A percentile compares a stretch with the other conserved stretches of the same genome.
phyloP scores from a whole-genome alignment of 768 basidiomycete genomes.

The Galerina marginata region DNA sequence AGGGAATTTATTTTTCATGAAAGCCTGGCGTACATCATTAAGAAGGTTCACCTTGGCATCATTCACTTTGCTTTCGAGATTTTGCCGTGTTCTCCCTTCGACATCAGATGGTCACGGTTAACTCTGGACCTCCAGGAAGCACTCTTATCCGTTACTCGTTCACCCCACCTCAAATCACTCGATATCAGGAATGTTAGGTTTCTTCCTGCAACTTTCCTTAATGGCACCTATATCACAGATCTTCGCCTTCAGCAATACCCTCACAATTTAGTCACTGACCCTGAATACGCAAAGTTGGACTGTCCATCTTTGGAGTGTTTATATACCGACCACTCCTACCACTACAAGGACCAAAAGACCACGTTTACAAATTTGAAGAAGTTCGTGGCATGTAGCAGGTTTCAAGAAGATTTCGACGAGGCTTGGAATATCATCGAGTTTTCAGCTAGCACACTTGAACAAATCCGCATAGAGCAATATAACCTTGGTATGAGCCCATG shows the following conservation, averaged over 20 bases:
- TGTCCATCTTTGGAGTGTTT: background rate
- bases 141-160: background rate
- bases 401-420: background rate
- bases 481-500: background rate
- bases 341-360: background rate
- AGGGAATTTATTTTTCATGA: too few species aligned
- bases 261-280: background rate
- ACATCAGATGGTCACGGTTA: background rate
- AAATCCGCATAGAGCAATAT: too few species aligned
- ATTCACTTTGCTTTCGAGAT: too few species aligned
- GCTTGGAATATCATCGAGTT: background rate
- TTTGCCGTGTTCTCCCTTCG: too few species aligned
- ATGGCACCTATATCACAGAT: background rate
- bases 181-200: background rate
- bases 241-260: background rate
- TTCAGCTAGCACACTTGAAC: too few species aligned
- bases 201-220: background rate
- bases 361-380: background rate
- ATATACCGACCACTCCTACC: background rate
- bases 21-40: too few species aligned
- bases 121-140: background rate
- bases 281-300: background rate
- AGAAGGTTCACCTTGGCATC: too few species aligned
- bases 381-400: background rate
- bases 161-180: background rate